Conservation (phyloP, 495 filamentous ascomycete genomes). For the Podospora anserina region DNA sequence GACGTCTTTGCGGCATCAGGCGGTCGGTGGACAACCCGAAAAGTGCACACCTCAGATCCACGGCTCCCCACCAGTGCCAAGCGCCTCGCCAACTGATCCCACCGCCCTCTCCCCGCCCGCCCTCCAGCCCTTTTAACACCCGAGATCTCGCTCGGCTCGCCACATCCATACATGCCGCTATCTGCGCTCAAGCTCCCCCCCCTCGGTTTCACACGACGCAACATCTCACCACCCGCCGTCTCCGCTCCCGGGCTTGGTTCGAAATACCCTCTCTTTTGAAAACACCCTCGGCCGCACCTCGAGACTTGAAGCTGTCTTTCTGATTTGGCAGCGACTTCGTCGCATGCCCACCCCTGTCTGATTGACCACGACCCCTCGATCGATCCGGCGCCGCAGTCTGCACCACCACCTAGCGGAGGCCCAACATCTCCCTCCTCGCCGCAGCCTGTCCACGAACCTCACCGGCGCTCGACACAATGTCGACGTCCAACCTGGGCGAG, state of each 20-base stretch:
- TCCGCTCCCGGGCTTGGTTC: constrained; percentile 1
- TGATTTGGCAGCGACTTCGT: constrained; percentile 5
- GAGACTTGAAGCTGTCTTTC: neutral
- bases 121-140: neutral
- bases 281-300: neutral
- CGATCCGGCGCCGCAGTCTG: constrained; percentile 10
- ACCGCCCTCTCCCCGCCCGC: constrained; percentile 1
- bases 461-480: constrained; percentile 22
- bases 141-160: constrained; percentile 21
- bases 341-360: neutral
- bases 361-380: constrained; percentile 1
- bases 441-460: constrained; percentile 10
- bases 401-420: constrained; percentile 7
- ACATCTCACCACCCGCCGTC: constrained; percentile 1
- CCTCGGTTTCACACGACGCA: neutral
- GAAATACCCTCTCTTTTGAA: constrained; percentile 6
- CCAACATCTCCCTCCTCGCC: constrained; percentile 3
- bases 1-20: neutral
- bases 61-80: no score
- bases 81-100: neutral
- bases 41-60: no score
- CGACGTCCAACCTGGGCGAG: constrained; percentile 40
- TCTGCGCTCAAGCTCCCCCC: constrained; percentile 7
- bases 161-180: constrained; percentile 27
- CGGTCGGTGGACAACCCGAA: neutral